phyloP scores from a whole-genome alignment of 1,284 basidiomycete genomes.

The Marasmius tenuissimus region DNA sequence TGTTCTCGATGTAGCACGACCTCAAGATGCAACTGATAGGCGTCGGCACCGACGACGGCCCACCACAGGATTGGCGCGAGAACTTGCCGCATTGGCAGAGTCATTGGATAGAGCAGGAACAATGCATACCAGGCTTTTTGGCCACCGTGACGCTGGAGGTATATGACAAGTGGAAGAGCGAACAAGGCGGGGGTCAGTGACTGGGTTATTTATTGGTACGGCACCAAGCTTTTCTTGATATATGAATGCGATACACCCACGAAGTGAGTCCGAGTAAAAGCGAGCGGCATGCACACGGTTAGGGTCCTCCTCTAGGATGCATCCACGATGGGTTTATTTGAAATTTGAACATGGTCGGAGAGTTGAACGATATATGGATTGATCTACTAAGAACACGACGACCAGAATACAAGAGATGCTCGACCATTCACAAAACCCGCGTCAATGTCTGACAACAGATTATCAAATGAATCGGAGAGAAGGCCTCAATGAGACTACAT shows the following conservation, averaged over 20 bases:
- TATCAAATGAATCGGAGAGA: too few species aligned
- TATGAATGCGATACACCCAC: neutral
- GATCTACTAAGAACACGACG: too few species aligned
- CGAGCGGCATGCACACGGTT: too few species aligned
- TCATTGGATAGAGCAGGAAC: slow-evolving; percentile 71
- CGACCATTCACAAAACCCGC: too few species aligned
- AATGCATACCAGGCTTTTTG: slow-evolving; percentile 75
- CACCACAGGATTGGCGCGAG: slow-evolving; percentile 51
- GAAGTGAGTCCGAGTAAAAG: neutral
- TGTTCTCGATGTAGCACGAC: neutral
- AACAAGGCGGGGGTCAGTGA: slow-evolving; percentile 3
- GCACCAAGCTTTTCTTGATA: neutral
- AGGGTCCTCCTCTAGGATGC: too few species aligned
- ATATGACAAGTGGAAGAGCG: slow-evolving; percentile 58
- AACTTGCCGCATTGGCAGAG: slow-evolving; percentile 58
- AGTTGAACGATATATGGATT: too few species aligned
- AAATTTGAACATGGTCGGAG: too few species aligned
- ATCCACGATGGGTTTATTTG: too few species aligned
- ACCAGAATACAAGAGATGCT: too few species aligned
- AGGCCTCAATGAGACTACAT: too few species aligned
- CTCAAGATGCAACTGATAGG: slow-evolving; percentile 57
- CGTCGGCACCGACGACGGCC: slow-evolving; percentile 66
- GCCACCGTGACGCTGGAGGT: slow-evolving; percentile 75
- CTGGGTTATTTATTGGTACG: neutral
- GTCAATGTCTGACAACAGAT: too few species aligned